Percentiles rank a stretch among this genome's conserved stretches.
phyloP scores from a whole-genome alignment of 2,329 filamentous ascomycete species.

The Penicillium brevicompactum region DNA sequence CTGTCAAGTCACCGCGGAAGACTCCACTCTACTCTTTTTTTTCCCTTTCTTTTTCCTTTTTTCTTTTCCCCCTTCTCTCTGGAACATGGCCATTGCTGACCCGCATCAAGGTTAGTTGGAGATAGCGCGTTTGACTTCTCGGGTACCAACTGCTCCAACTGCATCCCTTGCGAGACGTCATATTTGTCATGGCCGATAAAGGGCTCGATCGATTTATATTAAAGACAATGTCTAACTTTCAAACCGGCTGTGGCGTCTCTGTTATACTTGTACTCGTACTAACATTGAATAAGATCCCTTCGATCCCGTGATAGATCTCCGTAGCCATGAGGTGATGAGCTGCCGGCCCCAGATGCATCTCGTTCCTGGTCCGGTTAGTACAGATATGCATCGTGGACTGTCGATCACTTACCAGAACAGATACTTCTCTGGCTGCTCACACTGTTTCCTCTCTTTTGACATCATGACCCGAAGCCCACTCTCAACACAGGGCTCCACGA shows the following conservation, averaged over 20 bases:
- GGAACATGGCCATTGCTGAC: slow-evolving; percentile 12
- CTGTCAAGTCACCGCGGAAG: neutral
- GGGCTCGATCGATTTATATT: slow-evolving; percentile 9
- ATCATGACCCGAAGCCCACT: slow-evolving; percentile 31
- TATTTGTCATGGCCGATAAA: slow-evolving; percentile 5
- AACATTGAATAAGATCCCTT: slow-evolving; percentile 33
- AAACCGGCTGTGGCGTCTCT: slow-evolving; percentile 20
- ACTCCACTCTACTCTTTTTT: neutral
- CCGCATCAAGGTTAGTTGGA: slow-evolving; percentile 17
- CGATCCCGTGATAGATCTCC: slow-evolving; percentile 41
- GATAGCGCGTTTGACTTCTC: slow-evolving; percentile 12
- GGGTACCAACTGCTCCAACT: slow-evolving; percentile 12
- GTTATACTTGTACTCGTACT: neutral
- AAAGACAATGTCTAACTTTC: slow-evolving; percentile 27
- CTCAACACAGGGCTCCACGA: slow-evolving; percentile 38
- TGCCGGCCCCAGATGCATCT: slow-evolving; percentile 43
- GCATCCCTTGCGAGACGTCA: slow-evolving; percentile 9
- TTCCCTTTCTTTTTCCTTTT: neutral
- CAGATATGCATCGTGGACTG: slow-evolving; percentile 5
- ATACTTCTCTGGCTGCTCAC: slow-evolving; percentile 40
- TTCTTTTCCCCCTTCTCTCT: neutral
- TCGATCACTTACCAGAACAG: slow-evolving; percentile 43
- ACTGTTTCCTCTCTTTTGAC: slow-evolving; percentile 32
- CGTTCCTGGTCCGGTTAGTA: slow-evolving; percentile 35
- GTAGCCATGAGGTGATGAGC: slow-evolving; percentile 41